Evolutionary conservation across 768 basidiomycete genomes (phyloP), one percentile per base, ranked within the genome.

Genomic region (Galerina marginata): DNA sequence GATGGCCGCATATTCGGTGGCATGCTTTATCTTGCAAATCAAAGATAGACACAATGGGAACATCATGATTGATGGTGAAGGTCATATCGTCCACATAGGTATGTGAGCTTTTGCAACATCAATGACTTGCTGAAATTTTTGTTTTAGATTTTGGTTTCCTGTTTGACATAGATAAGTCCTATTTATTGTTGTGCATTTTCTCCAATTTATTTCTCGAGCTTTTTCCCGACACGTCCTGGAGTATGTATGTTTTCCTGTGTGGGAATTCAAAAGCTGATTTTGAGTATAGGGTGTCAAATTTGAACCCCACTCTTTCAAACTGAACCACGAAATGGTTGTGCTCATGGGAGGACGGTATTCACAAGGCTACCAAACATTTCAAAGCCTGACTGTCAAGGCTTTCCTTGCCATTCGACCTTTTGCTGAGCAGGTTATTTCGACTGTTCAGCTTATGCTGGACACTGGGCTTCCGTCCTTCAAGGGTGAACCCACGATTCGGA

Each of bases 11-110:
- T 99, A 99, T 74, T 99, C 96, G 36, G 90, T 99, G 25, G 94
- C 95, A 7, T 99, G 96, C 73, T 99, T 97, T 73, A 95, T 99
- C 65, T 76, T 99, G 45, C 97, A 99, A 74, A 96, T 99, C 79
- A 99, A 99, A 77, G 97, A 99, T 71, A 79, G 97, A 40, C 97
- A 99, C 74, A 99, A 99, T 69, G 97, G 97, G 29, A 99, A 99
- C 72, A 99, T 99, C 71, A 98, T 99, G 96, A 96, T 99, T 60
- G 97, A 99, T 71, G 95, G 91, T 2, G 93, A 96, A 60, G 97
- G 97, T 0, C 96, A 98, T 71, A 96, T 99, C 59, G 85, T 98
- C 4, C 97, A 99, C 72, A 86, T 99, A 66, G 96, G 95, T 95
- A 59, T 44, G 89, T 7, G 7, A 33, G 29, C 29, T 40, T 16